Percentiles rank a stretch among this genome's conserved stretches.
Evolutionary conservation across 148 eudicot species (phyloP).

Genomic region (Camellia sinensis): DNA sequence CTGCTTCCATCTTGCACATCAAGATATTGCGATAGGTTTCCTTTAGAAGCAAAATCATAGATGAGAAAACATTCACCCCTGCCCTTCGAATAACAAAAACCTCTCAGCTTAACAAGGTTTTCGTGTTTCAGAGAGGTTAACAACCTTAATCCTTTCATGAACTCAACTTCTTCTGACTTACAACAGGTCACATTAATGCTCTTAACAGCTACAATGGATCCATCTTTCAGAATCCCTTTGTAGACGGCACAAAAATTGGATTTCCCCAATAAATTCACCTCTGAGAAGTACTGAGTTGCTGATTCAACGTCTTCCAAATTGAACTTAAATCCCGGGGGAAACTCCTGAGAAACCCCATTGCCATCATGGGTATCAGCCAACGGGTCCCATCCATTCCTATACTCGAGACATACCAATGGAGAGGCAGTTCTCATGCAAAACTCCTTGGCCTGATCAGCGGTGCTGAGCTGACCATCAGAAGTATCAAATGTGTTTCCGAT

Average conservation of each 20-base stretch:
- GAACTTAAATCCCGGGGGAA: slow-evolving; percentile 51
- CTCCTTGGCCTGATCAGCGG: slow-evolving; percentile 37
- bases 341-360: slow-evolving; percentile 34
- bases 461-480: slow-evolving; percentile 57
- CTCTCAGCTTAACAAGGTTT: slow-evolving; percentile 69
- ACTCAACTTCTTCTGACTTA: slow-evolving; percentile 79
- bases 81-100: slow-evolving; percentile 85
- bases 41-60: slow-evolving; percentile 74
- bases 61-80: slow-evolving; percentile 89
- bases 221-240: slow-evolving; percentile 75
- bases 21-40: slow-evolving; percentile 60
- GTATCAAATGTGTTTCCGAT: slow-evolving; percentile 46
- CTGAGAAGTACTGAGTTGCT: slow-evolving; percentile 80
- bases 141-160: slow-evolving; percentile 68
- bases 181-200: slow-evolving; percentile 69
- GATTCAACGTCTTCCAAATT: slow-evolving; percentile 90
- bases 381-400: slow-evolving; percentile 64
- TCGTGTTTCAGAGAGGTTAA: slow-evolving; percentile 68
- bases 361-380: slow-evolving; percentile 35
- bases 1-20: slow-evolving; percentile 44
- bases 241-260: slow-evolving; percentile 79
- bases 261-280: slow-evolving; percentile 66
- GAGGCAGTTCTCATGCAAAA: slow-evolving; percentile 54
- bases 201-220: slow-evolving; percentile 71
- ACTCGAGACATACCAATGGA: slow-evolving; percentile 59